phyloP scores from a whole-genome alignment of 75 land plant species.

The Selaginella moellendorffii region DNA sequence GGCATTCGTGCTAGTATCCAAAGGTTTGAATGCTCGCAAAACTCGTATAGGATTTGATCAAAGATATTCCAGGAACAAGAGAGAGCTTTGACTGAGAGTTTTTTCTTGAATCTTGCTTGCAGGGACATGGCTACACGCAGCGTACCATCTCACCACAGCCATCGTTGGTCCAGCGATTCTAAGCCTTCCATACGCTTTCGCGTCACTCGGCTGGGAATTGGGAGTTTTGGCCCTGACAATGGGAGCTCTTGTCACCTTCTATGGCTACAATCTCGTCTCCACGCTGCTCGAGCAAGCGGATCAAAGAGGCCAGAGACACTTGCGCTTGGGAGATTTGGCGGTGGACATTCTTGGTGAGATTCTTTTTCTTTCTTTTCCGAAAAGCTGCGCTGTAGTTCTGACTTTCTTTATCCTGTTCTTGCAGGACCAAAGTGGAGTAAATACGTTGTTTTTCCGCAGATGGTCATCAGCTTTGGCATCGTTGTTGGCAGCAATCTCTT shows the following conservation, averaged over 20 bases:
- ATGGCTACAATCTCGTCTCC: slow-evolving; percentile 65
- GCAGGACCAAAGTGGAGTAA: not conserved
- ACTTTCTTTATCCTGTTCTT: not conserved
- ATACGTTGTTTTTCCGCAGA: not conserved
- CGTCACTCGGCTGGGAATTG: slow-evolving; percentile 58
- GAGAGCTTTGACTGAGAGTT: not conserved
- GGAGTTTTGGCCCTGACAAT: slow-evolving; percentile 45
- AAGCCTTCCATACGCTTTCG: slow-evolving; percentile 65
- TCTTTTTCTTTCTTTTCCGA: not conserved
- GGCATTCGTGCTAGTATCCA: not conserved
- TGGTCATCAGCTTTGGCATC: not conserved
- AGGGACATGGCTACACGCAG: slow-evolving; percentile 86
- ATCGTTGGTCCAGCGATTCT: slow-evolving; percentile 74
- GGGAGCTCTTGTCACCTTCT: slow-evolving; percentile 55
- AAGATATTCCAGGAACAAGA: not conserved
- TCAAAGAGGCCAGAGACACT: slow-evolving; percentile 53
- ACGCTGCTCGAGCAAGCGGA: slow-evolving; percentile 72
- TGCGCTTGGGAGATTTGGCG: slow-evolving; percentile 82
- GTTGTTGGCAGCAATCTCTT: not conserved
- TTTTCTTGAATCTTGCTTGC: not conserved
- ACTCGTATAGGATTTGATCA: not conserved
- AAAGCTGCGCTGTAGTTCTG: no score
- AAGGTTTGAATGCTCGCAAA: not conserved
- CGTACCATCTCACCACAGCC: slow-evolving; percentile 74
- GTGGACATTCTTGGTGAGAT: slow-evolving; percentile 53